Evolutionary conservation across 345 rosid species (phyloP), one percentile per base, ranked within the genome.

Genomic region (Abelmoschus esculentus): DNA sequence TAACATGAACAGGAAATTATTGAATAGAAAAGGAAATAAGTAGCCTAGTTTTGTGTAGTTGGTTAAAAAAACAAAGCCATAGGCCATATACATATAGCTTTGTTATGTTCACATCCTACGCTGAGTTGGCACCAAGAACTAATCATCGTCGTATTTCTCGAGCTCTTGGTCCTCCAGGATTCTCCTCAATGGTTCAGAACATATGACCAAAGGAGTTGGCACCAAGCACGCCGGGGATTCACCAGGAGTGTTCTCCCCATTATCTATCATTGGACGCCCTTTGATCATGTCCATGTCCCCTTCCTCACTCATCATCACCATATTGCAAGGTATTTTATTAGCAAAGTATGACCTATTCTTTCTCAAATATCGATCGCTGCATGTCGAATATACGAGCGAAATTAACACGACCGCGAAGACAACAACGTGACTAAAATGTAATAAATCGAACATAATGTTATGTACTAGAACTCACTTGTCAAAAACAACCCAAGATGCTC

Each of bases 401-500:
- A 38, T 38, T 38, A 38, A 0, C 42, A 38, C 42, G 10, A 38
- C 42, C 10, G 10, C 7, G 10, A 38, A 38, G 2, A 38, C 3
- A 53, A 17, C 8, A 18, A 53, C 57, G 7, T 7, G 18, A 18
- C 0, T 18, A 55, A 19, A 54, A 55, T 7, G 10, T 32, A 31
- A 50, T 2, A n/a, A 31, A 29, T 28, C 18, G 15, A 49, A 49
- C 13, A 14, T 7, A 5, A 22, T n/a, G n/a, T 57, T 19, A 31
- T 28, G 14, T 64, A 12, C 28, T 12, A 14, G 1, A 4, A 15
- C 5, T 55, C 55, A 80, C 90, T 82, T 74, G 40, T 86, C 86
- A 22, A 84, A 81, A 4, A 84, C 78, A 2, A 82, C 90, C 84
- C 90, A 81, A 54, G 84, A 73, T 0, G 86, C 79, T 4, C 77